Conservation (phyloP, 1,139 yeast species). For the Scheffersomyces stambukii region DNA sequence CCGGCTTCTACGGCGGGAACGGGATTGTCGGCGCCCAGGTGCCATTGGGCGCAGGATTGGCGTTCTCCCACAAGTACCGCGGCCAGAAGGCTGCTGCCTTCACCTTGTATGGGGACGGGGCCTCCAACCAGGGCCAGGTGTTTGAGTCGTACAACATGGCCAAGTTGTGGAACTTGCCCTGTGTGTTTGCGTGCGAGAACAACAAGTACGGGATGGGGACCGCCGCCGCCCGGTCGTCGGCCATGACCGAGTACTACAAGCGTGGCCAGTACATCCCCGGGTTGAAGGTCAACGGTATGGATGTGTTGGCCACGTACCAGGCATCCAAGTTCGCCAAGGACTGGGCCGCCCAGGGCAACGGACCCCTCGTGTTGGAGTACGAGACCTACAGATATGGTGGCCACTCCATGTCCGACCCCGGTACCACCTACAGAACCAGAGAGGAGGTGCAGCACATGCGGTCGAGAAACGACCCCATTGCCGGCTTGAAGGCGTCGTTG, state of each 20-base stretch:
- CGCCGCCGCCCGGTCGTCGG: constrained; percentile 93
- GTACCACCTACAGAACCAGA: constrained; percentile 99
- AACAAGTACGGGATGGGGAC: constrained; percentile 99
- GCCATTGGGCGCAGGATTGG: constrained; percentile 95
- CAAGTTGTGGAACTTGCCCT: constrained; percentile 95
- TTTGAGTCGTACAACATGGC: constrained; percentile 99
- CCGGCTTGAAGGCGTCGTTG: constrained; percentile 86
- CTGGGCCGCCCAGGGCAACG: constrained; percentile 91
- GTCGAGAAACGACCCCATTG: constrained; percentile 95
- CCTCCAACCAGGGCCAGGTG: constrained; percentile 98
- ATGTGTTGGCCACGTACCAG: constrained; percentile 88
- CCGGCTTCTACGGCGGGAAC: constrained; percentile 96
- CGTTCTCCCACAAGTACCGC: constrained; percentile 94
- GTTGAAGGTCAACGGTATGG: constrained; percentile 98
- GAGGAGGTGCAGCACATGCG: constrained; percentile 99
- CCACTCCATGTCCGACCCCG: constrained; percentile 99
- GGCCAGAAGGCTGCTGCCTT: constrained; percentile 79
- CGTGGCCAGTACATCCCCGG: constrained; percentile 99
- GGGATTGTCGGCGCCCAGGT: constrained; percentile 99
- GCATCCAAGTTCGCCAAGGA: constrained; percentile 97
- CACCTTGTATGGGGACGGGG: constrained; percentile 97
- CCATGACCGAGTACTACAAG: constrained; percentile 94
- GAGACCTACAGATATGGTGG: constrained; percentile 99
- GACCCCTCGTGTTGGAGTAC: constrained; percentile 92
- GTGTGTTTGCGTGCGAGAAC: constrained; percentile 94